Evolutionary conservation across 1,284 basidiomycete species (phyloP).

Genomic region (Cutaneotrichosporon sp.): DNA sequence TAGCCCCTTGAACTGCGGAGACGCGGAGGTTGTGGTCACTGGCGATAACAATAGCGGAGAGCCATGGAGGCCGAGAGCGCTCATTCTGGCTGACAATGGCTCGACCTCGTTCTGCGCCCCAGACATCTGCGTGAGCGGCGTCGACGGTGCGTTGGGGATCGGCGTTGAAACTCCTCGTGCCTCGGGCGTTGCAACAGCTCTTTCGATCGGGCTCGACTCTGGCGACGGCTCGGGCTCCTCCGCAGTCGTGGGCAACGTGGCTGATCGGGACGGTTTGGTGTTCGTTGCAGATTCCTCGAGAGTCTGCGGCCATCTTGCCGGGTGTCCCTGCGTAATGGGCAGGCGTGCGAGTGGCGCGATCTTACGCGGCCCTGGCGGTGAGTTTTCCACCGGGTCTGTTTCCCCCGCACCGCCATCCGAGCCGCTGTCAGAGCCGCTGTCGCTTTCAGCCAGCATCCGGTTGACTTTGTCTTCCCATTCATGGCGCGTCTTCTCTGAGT

Average conservation of each 20-base stretch:
- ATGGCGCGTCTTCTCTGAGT: slow-evolving; percentile 93
- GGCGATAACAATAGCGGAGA: slow-evolving; percentile 7
- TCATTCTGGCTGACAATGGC: neutral
- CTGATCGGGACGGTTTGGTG: neutral
- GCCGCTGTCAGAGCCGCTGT: slow-evolving; percentile 48
- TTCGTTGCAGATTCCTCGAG: neutral
- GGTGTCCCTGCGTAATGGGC: slow-evolving; percentile 48
- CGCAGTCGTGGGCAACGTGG: neutral
- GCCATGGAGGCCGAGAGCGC: slow-evolving; percentile 1
- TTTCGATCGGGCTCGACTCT: no score
- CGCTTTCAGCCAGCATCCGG: slow-evolving; percentile 61
- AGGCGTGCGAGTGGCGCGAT: slow-evolving; percentile 48
- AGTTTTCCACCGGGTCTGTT: slow-evolving; percentile 2
- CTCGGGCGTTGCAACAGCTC: neutral
- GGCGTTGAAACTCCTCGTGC: neutral
- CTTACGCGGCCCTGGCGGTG: slow-evolving; percentile 38
- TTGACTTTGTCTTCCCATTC: slow-evolving; percentile 94
- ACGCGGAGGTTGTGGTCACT: slow-evolving; percentile 2
- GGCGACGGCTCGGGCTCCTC: no score
- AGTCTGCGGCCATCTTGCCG: slow-evolving; percentile 27
- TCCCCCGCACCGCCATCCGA: slow-evolving; percentile 24
- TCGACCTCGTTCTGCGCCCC: neutral
- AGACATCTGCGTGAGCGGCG: neutral
- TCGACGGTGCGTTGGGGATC: neutral
- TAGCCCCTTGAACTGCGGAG: neutral